A percentile compares a stretch with the other conserved stretches of the same genome.
phyloP scores from a whole-genome alignment of 768 basidiomycete species.

The Mycena venus region DNA sequence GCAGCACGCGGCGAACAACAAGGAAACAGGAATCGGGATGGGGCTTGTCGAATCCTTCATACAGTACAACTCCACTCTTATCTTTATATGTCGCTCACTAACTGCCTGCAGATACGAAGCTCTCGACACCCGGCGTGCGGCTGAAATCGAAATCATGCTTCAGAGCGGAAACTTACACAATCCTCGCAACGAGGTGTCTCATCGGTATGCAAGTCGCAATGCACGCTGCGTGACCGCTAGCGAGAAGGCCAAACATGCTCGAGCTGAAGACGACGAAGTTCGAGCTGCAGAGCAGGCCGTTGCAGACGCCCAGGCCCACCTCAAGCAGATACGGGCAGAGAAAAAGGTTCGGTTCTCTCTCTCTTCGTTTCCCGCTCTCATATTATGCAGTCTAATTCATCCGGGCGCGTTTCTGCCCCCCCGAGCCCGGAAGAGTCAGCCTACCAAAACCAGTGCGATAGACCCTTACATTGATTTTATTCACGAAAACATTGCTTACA shows the following conservation, averaged over 20 bases:
- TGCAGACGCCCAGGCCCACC: neutral
- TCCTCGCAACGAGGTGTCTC: conserved; percentile 6
- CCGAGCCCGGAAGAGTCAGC: too few relatives aligned
- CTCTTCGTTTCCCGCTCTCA: too few relatives aligned
- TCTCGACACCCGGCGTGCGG: conserved; percentile 11
- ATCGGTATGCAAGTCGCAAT: too few relatives aligned
- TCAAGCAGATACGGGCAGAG: conserved; percentile 11
- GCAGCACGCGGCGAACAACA: conserved; percentile 20
- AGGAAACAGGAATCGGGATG: too few relatives aligned
- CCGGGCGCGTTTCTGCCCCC: too few relatives aligned
- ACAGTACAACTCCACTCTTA: neutral
- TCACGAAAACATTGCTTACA: too few relatives aligned
- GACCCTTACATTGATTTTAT: too few relatives aligned
- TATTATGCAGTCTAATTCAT: too few relatives aligned
- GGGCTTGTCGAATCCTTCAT: conserved; percentile 11
- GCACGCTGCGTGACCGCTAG: conserved; percentile 4
- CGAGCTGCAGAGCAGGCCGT: conserved; percentile 1
- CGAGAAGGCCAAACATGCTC: conserved; percentile 5
- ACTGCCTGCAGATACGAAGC: neutral
- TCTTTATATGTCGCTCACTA: neutral
- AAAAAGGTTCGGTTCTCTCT: neutral
- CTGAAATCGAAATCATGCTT: conserved; percentile 2
- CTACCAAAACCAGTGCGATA: too few relatives aligned
- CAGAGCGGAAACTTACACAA: conserved; percentile 8
- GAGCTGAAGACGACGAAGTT: neutral